Base-by-base conservation (phyloP, 805 yeast species). In the Cyberlindnera petersonii region DNA sequence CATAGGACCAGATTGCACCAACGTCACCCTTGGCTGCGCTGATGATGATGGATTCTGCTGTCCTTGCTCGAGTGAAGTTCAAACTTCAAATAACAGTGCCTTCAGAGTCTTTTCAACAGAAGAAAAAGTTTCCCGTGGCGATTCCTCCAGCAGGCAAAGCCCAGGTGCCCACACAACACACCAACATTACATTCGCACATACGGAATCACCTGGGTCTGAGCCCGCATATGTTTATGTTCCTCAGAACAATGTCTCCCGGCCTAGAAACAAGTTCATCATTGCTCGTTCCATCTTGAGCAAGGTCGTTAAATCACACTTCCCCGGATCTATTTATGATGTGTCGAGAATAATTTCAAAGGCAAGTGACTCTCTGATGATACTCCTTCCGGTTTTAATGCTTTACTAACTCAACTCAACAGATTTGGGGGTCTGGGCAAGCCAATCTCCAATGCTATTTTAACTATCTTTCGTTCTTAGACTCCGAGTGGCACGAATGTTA, bases 231-330 rank as follows among this genome's bases (percentile, higher is more conserved):
- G 14, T 26, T 9, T 30, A 30, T 15, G 19, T 17, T 5, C 26
- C 38, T 9, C 22, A 35, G 4, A 33, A 20, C 9, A 37, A 31
- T 11, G 32, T 46, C 14, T 17, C 44, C 3, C 32, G 44, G 4
- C 55, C 55, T n/a, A 36, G 52, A 24, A 51, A 51, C 26, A 42
- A 39, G 22, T 51, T 51, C 21, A 49, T 51, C n/a, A 24, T 51
- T 5, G 52, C 53, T 0, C 35, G 55, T 22, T 30, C 37, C 4
- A 37, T 50, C 5, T 20, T 50, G 26, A 48, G 40, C 31, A 44
- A 33, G 26, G 9, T 34, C n/a, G 39, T 51, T 15, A 37, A 32
- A 9, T 6, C 20, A 1, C 15, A 16, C 7, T 29, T 10, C 5
- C 9, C 31, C 2, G 26, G 35, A 4, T 15, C 33, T 9, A 40